phyloP scores from a whole-genome alignment of 2,329 filamentous ascomycete species.

The Metarhizium guizhouense region DNA sequence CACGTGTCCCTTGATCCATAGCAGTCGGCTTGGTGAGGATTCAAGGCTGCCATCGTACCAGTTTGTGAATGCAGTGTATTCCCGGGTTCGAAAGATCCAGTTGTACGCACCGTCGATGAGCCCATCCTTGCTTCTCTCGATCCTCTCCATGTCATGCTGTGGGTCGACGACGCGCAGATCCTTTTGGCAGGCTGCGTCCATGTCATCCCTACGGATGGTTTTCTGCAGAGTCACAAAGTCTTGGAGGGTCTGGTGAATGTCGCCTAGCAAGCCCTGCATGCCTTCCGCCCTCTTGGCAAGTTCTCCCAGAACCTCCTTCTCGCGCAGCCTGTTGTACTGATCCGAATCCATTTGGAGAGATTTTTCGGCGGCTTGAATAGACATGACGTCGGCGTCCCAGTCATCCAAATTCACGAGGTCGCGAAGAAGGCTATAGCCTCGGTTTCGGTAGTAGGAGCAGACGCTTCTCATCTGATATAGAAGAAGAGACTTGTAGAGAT shows the following conservation, averaged over 20 bases:
- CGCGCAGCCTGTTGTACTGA: not conserved
- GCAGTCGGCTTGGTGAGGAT: not conserved
- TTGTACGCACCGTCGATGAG: too few relatives aligned
- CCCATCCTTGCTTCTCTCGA: too few relatives aligned
- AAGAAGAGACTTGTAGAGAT: slow-evolving; percentile 31
- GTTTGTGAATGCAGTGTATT: slow-evolving; percentile 9
- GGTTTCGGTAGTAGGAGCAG: slow-evolving; percentile 24
- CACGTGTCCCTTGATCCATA: not conserved
- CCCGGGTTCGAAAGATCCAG: too few relatives aligned
- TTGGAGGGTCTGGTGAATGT: not conserved
- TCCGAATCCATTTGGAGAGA: not conserved
- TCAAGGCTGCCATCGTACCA: slow-evolving; percentile 12
- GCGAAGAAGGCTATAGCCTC: slow-evolving; percentile 17
- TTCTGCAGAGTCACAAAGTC: not conserved
- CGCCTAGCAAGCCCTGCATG: not conserved
- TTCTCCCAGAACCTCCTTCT: not conserved
- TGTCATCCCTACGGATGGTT: not conserved
- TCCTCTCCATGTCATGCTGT: not conserved
- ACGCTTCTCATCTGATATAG: slow-evolving; percentile 32
- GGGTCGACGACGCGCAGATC: slow-evolving; percentile 2
- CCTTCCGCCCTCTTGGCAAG: not conserved
- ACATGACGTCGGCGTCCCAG: slow-evolving; percentile 17
- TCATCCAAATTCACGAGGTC: slow-evolving; percentile 23
- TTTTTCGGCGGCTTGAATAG: slow-evolving; percentile 17
- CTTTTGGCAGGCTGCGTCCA: not conserved